Percentiles rank a stretch among this genome's conserved stretches.
These are phyloP conservation scores for Bocquillonia castaneifolia DNA, from an alignment of 441 rosid species.

Conservation along the genomic window DNA sequence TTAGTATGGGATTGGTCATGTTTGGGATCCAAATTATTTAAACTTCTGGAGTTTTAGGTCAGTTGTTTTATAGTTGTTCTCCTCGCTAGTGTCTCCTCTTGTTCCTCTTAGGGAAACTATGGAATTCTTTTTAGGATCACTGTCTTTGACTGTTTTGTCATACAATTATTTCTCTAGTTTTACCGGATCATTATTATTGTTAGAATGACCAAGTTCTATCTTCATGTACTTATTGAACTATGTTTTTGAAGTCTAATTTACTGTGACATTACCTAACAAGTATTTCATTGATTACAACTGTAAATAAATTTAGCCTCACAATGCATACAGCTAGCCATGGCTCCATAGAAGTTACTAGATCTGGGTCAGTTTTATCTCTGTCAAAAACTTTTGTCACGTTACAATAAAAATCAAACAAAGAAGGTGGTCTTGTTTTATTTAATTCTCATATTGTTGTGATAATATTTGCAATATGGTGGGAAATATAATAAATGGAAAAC, in stretches of 20 bases:
- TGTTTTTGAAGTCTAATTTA: neutral
- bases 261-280: neutral
- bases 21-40: neutral
- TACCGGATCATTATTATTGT: neutral
- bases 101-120: neutral
- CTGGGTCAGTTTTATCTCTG: too few relatives aligned
- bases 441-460: too few relatives aligned
- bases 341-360: too few relatives aligned
- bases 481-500: neutral
- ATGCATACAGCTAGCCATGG: neutral
- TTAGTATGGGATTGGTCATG: neutral
- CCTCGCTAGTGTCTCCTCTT: neutral
- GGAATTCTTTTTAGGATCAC: neutral
- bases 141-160: neutral
- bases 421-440: neutral
- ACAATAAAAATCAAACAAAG: too few relatives aligned
- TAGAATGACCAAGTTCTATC: neutral
- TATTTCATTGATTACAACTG: too few relatives aligned
- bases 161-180: neutral
- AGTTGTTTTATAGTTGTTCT: neutral
- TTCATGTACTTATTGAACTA: neutral
- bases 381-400: too few relatives aligned
- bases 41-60: neutral
- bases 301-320: neutral
- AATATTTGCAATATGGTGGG: neutral